Percentiles rank a stretch among this genome's conserved stretches.
Evolutionary conservation across 1,284 basidiomycete species (phyloP).

Genomic region (Serendipita sp.): DNA sequence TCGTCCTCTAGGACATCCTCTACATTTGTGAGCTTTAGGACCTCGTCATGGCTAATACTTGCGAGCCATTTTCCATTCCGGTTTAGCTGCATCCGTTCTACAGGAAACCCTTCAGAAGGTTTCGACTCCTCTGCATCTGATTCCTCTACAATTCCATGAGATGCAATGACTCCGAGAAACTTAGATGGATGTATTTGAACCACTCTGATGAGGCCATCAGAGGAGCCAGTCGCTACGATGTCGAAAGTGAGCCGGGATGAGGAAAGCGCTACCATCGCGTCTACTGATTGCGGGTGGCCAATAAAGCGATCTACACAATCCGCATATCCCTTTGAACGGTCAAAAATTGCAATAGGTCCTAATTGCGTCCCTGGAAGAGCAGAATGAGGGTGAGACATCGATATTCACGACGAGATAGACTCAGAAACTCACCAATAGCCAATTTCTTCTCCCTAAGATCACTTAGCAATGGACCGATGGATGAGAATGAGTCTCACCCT

Average conservation of each 20-base stretch:
- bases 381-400: too few relatives aligned
- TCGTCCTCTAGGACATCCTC: constrained; percentile 43
- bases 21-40: constrained; percentile 74
- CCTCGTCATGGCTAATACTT: constrained; percentile 87
- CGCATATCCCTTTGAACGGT: constrained; percentile 71
- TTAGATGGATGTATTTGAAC: constrained; percentile 85
- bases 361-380: constrained; percentile 42
- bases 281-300: constrained; percentile 79
- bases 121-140: neutral
- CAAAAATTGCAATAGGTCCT: constrained; percentile 85
- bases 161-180: constrained; percentile 77
- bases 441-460: constrained; percentile 53
- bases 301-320: constrained; percentile 91
- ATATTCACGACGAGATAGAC: neutral
- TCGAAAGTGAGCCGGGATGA: constrained; percentile 45
- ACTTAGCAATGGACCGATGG: neutral
- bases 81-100: constrained; percentile 67
- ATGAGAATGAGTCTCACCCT: constrained; percentile 32
- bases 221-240: constrained; percentile 77
- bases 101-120: constrained; percentile 47
- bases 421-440: constrained; percentile 49
- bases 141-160: constrained; percentile 51
- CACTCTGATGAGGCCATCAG: constrained; percentile 82
- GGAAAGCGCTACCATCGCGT: constrained; percentile 65
- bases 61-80: constrained; percentile 60